Conservation (phyloP, 1,139 yeast genomes). For the Wickerhamomyces sp. region DNA sequence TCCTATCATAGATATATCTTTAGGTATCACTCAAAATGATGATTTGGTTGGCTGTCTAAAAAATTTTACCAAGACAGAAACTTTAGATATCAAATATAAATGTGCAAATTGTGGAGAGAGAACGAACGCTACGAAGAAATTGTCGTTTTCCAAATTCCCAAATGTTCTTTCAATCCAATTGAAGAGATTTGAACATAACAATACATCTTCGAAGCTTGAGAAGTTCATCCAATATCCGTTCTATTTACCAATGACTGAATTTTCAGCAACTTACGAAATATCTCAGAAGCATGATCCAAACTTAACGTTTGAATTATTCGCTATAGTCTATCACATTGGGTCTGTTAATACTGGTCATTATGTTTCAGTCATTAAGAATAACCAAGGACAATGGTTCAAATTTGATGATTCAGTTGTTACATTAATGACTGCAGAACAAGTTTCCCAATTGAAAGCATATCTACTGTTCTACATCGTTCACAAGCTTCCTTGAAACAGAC, state of each 20-base stretch:
- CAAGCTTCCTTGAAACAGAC: conserved; percentile 16
- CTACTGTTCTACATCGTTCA: conserved; percentile 72
- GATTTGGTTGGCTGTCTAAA: conserved; percentile 61
- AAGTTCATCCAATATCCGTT: conserved; percentile 69
- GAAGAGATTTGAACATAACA: conserved; percentile 75
- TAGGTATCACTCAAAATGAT: conserved; percentile 52
- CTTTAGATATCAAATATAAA: conserved; percentile 65
- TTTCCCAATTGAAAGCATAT: conserved; percentile 69
- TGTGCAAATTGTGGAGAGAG: conserved; percentile 62
- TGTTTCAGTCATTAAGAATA: conserved; percentile 68
- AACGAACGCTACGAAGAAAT: conserved; percentile 67
- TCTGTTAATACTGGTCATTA: conserved; percentile 95
- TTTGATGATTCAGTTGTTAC: conserved; percentile 91
- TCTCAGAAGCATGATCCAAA: conserved; percentile 25
- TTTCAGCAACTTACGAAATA: conserved; percentile 33
- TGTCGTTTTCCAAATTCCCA: conserved; percentile 65
- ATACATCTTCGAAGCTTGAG: conserved; percentile 67
- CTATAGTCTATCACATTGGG: conserved; percentile 85
- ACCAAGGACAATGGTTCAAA: conserved; percentile 76
- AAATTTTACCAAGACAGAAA: conserved; percentile 73
- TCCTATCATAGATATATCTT: conserved; percentile 85
- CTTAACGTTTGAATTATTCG: conserved; percentile 72
- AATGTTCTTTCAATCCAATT: conserved; percentile 79
- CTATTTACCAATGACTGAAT: conserved; percentile 64
- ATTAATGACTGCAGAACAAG: conserved; percentile 57